A percentile compares a stretch with the other conserved stretches of the same genome.
phyloP scores from a whole-genome alignment of 139 green algal species.

The Mesotaenium endlicherianum region DNA sequence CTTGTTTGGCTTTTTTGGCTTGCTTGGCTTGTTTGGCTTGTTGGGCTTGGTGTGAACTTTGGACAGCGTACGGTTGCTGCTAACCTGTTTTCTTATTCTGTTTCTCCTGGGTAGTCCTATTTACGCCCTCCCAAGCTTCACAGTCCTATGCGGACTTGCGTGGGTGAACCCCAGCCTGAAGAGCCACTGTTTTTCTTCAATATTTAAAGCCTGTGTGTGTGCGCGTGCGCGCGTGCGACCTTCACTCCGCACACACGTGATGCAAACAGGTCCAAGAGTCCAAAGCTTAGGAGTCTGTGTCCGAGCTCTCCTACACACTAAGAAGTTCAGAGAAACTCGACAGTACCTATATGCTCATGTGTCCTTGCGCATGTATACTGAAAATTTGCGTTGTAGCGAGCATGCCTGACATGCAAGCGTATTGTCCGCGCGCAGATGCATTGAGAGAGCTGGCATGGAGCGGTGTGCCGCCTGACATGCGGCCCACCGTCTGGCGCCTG shows the following conservation, averaged over 20 bases:
- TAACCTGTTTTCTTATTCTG: neutral
- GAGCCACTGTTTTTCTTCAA: neutral
- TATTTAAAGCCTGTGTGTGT: neutral
- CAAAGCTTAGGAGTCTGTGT: neutral
- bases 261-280: neutral
- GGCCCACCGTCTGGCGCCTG: conserved; percentile 84
- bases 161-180: neutral
- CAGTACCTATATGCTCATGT: neutral
- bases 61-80: neutral
- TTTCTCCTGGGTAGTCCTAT: neutral
- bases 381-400: neutral
- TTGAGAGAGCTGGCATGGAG: conserved; percentile 87
- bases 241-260: neutral
- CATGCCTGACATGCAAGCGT: neutral
- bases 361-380: neutral
- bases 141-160: too few relatives aligned
- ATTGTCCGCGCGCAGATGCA: conserved; percentile 41
- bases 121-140: neutral
- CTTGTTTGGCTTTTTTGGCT: neutral
- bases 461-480: conserved; percentile 75
- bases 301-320: neutral
- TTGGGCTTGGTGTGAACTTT: neutral
- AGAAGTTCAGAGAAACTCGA: neutral
- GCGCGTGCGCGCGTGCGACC: neutral
- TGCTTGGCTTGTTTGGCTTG: neutral